Evolutionary conservation across 306 rosid species (phyloP), one percentile per base, ranked within the genome.

Genomic region (Trifolium dubium): DNA sequence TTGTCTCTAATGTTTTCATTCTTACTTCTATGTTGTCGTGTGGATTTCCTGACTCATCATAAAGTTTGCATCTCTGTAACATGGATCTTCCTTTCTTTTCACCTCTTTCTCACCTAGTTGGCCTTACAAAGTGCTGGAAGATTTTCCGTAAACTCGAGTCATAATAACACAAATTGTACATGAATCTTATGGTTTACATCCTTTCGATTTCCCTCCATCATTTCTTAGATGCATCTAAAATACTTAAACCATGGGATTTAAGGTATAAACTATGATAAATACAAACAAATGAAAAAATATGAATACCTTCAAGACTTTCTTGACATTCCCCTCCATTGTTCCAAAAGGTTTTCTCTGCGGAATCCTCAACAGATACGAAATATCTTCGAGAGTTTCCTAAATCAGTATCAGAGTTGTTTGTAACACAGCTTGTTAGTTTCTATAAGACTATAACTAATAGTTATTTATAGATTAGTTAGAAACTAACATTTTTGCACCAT

Each of bases 281-380:
- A 72, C 28, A 63, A 18, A 9, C 10, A 15, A 5, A 67, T n/a
- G 50, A 5, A 58, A 18, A 11, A 10, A 5, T 8, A 37, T 55
- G 35, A 10, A 73, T 79, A 91, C 97, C 92, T 93, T 91, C 62
- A 91, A 84, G 66, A 91, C 91, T 89, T 88, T 93, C 88, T 93
- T 91, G 74, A 93, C 97, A 85, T 85, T 89, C 72, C 94, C 90
- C 82, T 93, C 97, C 98, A 93, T 93, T 49, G 97, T 88, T 74
- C 98, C 98, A 78, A 78, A 93, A 65, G 98, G 97, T 73, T 91
- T 93, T 73, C 98, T 85, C 74, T 93, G 97, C 4, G 98, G 97
- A 83, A 93, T 93, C 87, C 97, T 88, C 60, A 91, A 82, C 75
- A 89, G 80, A 87, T 93, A 93, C 1, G 89, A 87, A 64, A 93